Base-by-base conservation (phyloP, 768 basidiomycete species). In the Tremella yokohamensis region DNA sequence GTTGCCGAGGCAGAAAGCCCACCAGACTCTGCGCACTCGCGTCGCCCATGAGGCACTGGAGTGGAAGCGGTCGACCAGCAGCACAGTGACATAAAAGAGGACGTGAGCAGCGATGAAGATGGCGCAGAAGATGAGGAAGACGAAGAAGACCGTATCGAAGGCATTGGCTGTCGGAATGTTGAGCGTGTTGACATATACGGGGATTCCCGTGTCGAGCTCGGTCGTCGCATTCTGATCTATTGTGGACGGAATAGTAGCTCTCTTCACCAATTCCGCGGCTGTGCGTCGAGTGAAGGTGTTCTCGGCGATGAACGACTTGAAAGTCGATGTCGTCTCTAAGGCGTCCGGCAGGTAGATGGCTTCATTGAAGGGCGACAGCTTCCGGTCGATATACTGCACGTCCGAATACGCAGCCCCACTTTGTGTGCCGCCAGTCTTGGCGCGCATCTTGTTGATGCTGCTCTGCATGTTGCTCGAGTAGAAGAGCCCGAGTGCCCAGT, bases 81-180 rank as follows among this genome's bases (percentile, higher is more conserved):
- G 49, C n/a, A 75, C 66, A 44, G 82, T 45, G 2, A 76, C 78
- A 62, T 84, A 87, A 16, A 81, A 81, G 18, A 87, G 45, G 3
- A 73, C 79, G 53, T 89, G 79, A 3, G 83, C 61, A 0, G 73
- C 82, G 13, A 83, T 44, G 15, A 82, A 77, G 61, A 89, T 82
- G 15, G 83, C 86, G 57, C 86, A 76, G 37, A 88, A 70, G 53
- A 89, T 84, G 65, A 97, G 81, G 9, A 80, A 79, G 48, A 83
- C 79, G 44, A 93, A 78, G 76, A 96, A 93, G n/a, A 85, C 78
- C 3, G 90, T 92, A 83, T 89, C 87, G 78, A 90, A 96, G 7
- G 87, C 87, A 77, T 96, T 93, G 54, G 87, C 87, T 0, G 86
- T 87, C 9, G 87, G 84, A 57, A 97, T 87, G 54, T 85, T 83